Percentiles rank a stretch among this genome's conserved stretches.
phyloP scores from a whole-genome alignment of 345 rosid genomes.

The Trapa incisa region DNA sequence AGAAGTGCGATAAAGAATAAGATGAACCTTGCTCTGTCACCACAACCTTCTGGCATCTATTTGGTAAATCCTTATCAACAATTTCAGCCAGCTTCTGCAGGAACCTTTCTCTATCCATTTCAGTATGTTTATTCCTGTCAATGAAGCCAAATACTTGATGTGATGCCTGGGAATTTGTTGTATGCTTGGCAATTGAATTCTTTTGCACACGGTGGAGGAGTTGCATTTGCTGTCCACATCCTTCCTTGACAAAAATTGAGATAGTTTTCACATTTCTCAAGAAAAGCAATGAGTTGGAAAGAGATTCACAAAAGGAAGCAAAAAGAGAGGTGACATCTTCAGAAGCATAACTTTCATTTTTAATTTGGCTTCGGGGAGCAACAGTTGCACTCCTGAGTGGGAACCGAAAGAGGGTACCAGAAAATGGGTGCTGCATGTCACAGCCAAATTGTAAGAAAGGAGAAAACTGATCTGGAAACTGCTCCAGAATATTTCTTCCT shows the following conservation, averaged over 20 bases:
- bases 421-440: conserved; percentile 66
- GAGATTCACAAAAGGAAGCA: conserved; percentile 60
- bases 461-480: conserved; percentile 94
- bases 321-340: conserved; percentile 85
- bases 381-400: conserved; percentile 66
- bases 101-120: conserved; percentile 65
- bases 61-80: conserved; percentile 42
- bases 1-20: conserved; percentile 53
- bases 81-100: conserved; percentile 53
- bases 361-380: conserved; percentile 78
- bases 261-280: conserved; percentile 70
- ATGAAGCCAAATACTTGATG: conserved; percentile 49
- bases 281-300: conserved; percentile 71
- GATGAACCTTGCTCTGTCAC: conserved; percentile 62
- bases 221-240: conserved; percentile 63
- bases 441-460: conserved; percentile 93
- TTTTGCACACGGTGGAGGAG: conserved; percentile 63
- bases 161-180: conserved; percentile 28
- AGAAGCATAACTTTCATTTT: conserved; percentile 64
- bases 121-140: conserved; percentile 41
- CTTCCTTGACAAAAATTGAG: conserved; percentile 73
- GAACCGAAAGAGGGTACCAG: conserved; percentile 91
- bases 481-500: conserved; percentile 80
- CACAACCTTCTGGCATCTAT: conserved; percentile 63
- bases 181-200: conserved; percentile 39